Conservation (phyloP, 768 basidiomycete species). For the Russula griseocarnosa region DNA sequence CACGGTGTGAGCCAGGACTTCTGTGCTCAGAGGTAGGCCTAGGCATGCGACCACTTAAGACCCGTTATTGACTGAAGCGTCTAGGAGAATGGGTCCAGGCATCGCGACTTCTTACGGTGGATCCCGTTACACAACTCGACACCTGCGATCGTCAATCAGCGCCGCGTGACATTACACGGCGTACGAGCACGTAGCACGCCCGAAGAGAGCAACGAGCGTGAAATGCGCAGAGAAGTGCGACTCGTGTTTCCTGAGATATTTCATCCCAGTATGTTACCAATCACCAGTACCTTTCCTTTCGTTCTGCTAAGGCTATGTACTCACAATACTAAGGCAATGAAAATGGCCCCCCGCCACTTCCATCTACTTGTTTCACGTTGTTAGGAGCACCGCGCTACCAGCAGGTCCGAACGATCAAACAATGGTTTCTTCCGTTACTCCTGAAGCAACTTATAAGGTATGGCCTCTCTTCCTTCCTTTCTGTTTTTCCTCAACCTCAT, state of each 20-base stretch:
- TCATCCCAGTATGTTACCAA: slow-evolving; percentile 20
- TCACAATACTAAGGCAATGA: background rate
- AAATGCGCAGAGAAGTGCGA: slow-evolving; percentile 68
- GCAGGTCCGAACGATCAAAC: slow-evolving; percentile 62
- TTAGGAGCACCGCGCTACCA: slow-evolving; percentile 63
- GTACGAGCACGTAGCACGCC: slow-evolving; percentile 63
- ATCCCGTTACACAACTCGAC: slow-evolving; percentile 64
- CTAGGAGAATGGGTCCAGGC: slow-evolving; percentile 53
- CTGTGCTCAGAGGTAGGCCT: slow-evolving; percentile 48
- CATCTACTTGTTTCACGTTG: slow-evolving; percentile 44
- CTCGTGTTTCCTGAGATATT: slow-evolving; percentile 63
- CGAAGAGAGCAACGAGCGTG: slow-evolving; percentile 65
- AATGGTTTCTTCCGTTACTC: slow-evolving; percentile 73
- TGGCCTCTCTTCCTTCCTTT: background rate
- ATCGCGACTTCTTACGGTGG: slow-evolving; percentile 64
- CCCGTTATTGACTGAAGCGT: background rate
- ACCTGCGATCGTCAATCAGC: slow-evolving; percentile 59
- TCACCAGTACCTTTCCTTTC: background rate
- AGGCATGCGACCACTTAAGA: background rate
- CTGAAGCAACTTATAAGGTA: slow-evolving; percentile 53
- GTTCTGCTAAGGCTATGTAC: background rate
- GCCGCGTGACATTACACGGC: slow-evolving; percentile 67
- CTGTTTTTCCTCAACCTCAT: background rate
- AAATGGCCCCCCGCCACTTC: slow-evolving; percentile 22
- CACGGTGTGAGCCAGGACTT: slow-evolving; percentile 66